Base-by-base conservation (phyloP, 2,329 filamentous ascomycete genomes). In the Fusarium drepaniforme region DNA sequence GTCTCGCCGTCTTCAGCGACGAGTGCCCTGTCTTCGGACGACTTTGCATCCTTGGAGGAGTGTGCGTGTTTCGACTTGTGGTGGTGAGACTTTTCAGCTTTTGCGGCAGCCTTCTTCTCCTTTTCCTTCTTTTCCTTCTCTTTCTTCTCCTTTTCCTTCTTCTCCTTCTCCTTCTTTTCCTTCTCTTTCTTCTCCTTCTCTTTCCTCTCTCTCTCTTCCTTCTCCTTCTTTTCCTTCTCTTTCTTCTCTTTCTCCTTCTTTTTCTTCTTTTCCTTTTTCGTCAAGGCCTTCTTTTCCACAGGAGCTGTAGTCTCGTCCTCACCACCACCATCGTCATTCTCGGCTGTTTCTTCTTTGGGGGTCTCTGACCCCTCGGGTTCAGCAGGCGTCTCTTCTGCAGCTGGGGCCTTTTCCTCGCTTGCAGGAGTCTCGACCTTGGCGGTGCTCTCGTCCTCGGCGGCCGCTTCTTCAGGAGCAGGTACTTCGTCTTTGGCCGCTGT, bases 151-250 rank as follows among this genome's bases (percentile, higher is more conserved):
- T 67, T 46, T 35, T 75, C 73, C 57, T 74, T 53, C 40, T 77
- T 64, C 23, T 70, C 49, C 18, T 76, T 68, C 28, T 71, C 66
- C 11, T 60, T 62, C 28, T 69, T 58, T 23, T 63, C 67, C 16
- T 77, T 70, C 9, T 75, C 70, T 70, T 77, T 67, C 12, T 70
- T 33, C 49, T 74, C 73, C 18, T 67, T 46, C 35, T 78, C 78
- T 18, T 23, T 60, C 46, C 66, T 33, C 28, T 53, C 28, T 28
- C n/a, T 53, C 28, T 92, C 92, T 57, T 89, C 89, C 87, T 75
- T 63, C 46, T 66, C 49, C 23, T 62, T 77, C 64, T 78, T 79
- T n/a, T 66, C 49, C 23, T 62, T 77, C 64, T 78, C 79, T n/a
- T 23, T 61, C 42, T 68, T 71, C 44, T 56, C 9, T 59, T 75